Base-by-base conservation (phyloP, 257 asterid genomes). In the Scutellaria minor region DNA sequence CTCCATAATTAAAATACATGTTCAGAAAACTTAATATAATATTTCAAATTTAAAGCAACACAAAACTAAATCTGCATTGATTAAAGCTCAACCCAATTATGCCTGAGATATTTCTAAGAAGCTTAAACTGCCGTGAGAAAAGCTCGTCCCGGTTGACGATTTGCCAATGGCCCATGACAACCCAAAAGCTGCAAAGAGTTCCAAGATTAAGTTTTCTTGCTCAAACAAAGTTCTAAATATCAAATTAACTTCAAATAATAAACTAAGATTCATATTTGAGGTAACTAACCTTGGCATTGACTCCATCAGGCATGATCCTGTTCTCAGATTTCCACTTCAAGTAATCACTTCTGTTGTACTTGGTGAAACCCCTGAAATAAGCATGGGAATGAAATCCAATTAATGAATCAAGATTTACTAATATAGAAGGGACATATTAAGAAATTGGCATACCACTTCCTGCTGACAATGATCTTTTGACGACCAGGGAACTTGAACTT, bases 401-500 rank as follows among this genome's bases (percentile, higher is more conserved):
- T 22, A 53, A 6, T 24, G 37, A 53, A 53, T 8, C 3, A 15
- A 37, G 7, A 48, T 39, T 5, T 14, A n/a, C 13, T 6, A 8
- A 58, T 7, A 39, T 7, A 1, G 8, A 2, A 77, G 40, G 11
- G 9, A 22, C 27, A 18, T 12, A 6, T 27, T 1, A 6, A 45
- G 45, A 47, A 41, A 24, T 39, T 6, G 22, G 9, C 76, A 66
- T 85, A 91, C 97, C 97, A 91, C 80, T 91, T 91, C 80, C 97
- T 83, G 89, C 96, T 89, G 63, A 91, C 90, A 69, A 91, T 91
- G 78, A 91, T 91, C 95, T 91, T 91, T 70, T 89, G 97, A 20
- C 97, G 89, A 2, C 97, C 97, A 53, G 97, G 97, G 71, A 91
- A 91, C 85, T 91, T 91, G 75, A 91, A 91, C 91, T 91, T 91